Evolutionary conservation across 176 grass and related monocot genomes (phyloP).

Genomic region (Metroxylon sagu): DNA sequence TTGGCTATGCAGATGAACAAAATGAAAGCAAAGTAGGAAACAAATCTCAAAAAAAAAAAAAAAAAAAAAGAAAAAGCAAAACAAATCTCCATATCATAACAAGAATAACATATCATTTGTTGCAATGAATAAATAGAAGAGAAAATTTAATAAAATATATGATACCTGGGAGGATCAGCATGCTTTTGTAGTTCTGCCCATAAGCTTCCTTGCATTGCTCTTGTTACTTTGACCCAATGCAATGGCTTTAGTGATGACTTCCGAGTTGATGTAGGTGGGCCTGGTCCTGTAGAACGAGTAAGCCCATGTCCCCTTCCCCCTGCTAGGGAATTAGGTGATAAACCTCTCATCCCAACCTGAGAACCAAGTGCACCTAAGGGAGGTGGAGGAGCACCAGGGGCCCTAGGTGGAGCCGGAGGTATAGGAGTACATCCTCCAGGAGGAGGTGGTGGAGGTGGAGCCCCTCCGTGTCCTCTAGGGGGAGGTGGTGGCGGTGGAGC

Average conservation of each 20-base stretch:
- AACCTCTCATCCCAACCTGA: conserved; percentile 34
- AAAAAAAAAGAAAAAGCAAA: no score
- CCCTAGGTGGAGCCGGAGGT: conserved; percentile 2
- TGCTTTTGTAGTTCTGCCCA: conserved; percentile 92
- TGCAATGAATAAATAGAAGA: conserved; percentile 2
- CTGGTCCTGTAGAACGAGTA: conserved; percentile 32
- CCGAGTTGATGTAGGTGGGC: conserved; percentile 18
- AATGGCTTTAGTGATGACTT: conserved; percentile 83
- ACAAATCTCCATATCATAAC: not conserved
- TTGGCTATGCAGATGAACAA: no score
- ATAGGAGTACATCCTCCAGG: conserved; percentile 3
- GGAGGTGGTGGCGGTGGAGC: conserved; percentile 35
- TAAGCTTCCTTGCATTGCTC: conserved; percentile 81
- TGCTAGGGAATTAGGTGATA: conserved; percentile 31
- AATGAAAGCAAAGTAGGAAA: no score
- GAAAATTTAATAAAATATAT: conserved; percentile 3
- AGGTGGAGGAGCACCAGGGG: conserved; percentile 35
- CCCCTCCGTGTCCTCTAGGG: conserved; percentile 31
- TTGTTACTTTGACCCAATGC: conserved; percentile 92
- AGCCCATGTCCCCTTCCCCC: conserved; percentile 59
- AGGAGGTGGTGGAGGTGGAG: not conserved
- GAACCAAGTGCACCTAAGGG: conserved; percentile 26
- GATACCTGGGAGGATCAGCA: conserved; percentile 62
- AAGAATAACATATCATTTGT: conserved; percentile 1
- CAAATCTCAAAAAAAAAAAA: no score